Evolutionary conservation across 1,284 basidiomycete genomes (phyloP).

Genomic region (Fomes fomentarius): DNA sequence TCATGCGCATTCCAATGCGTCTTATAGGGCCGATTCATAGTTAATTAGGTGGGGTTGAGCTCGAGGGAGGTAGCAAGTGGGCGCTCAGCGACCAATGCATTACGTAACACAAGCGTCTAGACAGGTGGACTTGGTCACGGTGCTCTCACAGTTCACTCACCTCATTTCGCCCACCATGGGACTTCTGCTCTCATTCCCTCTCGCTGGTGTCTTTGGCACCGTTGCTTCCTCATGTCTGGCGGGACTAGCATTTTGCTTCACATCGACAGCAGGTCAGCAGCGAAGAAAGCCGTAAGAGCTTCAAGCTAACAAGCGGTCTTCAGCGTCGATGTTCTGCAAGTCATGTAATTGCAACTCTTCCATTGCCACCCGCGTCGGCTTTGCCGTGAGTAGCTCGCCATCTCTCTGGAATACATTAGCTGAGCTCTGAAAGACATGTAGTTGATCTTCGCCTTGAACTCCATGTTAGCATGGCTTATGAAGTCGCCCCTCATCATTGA

Average conservation of each 20-base stretch:
- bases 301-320: slow-evolving; percentile 7
- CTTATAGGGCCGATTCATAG: too few relatives aligned
- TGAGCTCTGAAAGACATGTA: slow-evolving; percentile 34
- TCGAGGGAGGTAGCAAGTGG: too few relatives aligned
- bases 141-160: not conserved
- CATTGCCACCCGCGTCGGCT: slow-evolving; percentile 96
- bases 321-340: slow-evolving; percentile 97
- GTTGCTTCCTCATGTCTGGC: slow-evolving; percentile 82
- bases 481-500: slow-evolving; percentile 88
- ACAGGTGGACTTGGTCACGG: too few relatives aligned
- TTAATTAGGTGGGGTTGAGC: too few relatives aligned
- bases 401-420: not conserved
- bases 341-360: slow-evolving; percentile 99
- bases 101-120: too few relatives aligned
- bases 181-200: slow-evolving; percentile 83
- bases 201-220: slow-evolving; percentile 78
- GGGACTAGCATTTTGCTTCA: slow-evolving; percentile 81
- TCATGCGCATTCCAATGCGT: too few relatives aligned
- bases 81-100: too few relatives aligned
- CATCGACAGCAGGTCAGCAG: slow-evolving; percentile 75
- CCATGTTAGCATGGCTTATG: slow-evolving; percentile 97
- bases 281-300: not conserved
- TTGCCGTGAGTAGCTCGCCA: slow-evolving; percentile 66
- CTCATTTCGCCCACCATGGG: slow-evolving; percentile 56
- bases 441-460: slow-evolving; percentile 96